phyloP scores from a whole-genome alignment of 225 moss, liverwort and hornwort genomes.

The Pseudoscleropodium purum region DNA sequence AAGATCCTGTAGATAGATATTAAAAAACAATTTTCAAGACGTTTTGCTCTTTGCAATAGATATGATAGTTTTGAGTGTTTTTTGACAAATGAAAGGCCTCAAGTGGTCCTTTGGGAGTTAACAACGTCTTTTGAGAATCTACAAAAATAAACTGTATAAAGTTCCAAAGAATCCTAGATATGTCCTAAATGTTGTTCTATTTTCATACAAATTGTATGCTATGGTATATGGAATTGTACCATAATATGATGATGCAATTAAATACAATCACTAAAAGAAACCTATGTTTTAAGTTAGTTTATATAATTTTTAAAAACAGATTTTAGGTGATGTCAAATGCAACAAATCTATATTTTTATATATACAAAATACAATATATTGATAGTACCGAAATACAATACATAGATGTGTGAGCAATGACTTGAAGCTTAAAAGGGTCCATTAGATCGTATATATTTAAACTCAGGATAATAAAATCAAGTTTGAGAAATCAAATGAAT shows the following conservation, averaged over 20 bases:
- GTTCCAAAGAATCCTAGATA: not conserved
- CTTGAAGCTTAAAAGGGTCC: not conserved
- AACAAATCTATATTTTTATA: too few species aligned
- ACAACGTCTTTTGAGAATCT: not conserved
- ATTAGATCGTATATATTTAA: too few species aligned
- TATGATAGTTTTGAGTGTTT: not conserved
- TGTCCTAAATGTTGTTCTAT: not conserved
- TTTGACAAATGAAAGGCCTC: not conserved
- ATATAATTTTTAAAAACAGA: too few species aligned
- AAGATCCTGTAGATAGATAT: rapidly evolving
- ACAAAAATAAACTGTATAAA: not conserved
- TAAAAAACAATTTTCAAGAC: not conserved
- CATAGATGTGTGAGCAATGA: not conserved
- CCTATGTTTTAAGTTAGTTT: too few species aligned
- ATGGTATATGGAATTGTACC: not conserved
- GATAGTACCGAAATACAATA: not conserved
- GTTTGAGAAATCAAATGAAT: not conserved
- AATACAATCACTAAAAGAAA: too few species aligned
- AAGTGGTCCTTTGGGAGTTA: too few species aligned
- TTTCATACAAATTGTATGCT: not conserved
- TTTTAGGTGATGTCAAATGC: too few species aligned
- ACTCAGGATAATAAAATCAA: not conserved
- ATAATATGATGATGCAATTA: not conserved
- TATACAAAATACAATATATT: too few species aligned
- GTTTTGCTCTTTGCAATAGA: not conserved